Evolutionary conservation across 768 basidiomycete species (phyloP).

Genomic region (Auricularia sp.): DNA sequence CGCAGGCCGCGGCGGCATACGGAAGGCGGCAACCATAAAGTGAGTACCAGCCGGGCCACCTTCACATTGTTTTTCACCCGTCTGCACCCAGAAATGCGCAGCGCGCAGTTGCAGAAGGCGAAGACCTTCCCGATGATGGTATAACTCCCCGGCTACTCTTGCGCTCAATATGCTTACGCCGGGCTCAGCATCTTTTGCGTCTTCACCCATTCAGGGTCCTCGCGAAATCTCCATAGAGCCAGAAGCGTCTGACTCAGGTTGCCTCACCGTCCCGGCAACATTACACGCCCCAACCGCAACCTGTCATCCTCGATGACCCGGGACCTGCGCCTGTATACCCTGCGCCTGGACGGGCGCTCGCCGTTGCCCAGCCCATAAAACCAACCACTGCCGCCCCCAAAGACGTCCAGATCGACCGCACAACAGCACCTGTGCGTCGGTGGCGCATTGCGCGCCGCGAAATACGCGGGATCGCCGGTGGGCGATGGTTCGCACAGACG

Average conservation of each 20-base stretch:
- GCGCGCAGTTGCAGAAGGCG: background rate
- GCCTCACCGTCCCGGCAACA: too few relatives aligned
- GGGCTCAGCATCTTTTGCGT: background rate
- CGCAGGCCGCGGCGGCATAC: background rate
- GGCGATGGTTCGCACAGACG: conserved; percentile 68
- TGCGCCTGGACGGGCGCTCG: background rate
- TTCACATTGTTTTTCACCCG: background rate
- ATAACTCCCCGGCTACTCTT: background rate
- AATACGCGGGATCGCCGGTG: conserved; percentile 73
- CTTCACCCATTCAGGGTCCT: background rate
- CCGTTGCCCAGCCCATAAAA: background rate
- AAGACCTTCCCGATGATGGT: background rate
- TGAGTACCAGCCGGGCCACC: background rate
- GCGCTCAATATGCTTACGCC: background rate
- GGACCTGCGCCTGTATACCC: background rate
- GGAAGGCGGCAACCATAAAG: background rate
- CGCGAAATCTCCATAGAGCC: background rate
- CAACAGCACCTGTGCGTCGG: conserved; percentile 48
- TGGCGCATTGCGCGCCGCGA: conserved; percentile 72
- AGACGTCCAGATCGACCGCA: conserved; percentile 40
- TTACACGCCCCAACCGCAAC: background rate
- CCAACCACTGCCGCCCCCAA: background rate
- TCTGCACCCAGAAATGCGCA: background rate
- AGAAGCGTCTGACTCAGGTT: background rate
- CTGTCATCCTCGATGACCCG: background rate